Base-by-base conservation (phyloP, 345 rosid genomes). In the Arabidopsis arenosa region DNA sequence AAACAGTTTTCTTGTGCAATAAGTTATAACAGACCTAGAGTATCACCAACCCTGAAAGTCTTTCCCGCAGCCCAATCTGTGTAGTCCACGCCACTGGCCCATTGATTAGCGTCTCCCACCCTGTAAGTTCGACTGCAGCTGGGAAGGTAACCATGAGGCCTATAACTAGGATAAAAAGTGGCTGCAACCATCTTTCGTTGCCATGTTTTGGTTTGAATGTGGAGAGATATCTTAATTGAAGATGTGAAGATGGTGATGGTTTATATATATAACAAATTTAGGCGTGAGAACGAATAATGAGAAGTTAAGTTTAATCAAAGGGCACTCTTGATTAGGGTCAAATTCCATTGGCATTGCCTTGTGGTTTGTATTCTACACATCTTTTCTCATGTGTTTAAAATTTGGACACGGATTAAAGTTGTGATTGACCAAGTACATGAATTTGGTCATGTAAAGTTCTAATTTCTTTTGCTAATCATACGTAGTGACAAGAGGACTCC, bases 11-110 rank as follows among this genome's bases (percentile, higher is more conserved):
- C 47, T 51, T 68, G 68, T 33, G 2, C 8, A n/a, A 14, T 7
- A 73, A 30, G 63, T 14, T 73, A 66, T 45, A 43, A 32, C 18
- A 4, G 57, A 75, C 84, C 59, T 64, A 78, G 74, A 30, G 2
- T 47, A 45, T 81, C 82, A 48, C 84, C 84, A 70, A 70, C 80
- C 1, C 47, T 74, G 47, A 78, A 81, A 57, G 80, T 78, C 40
- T 81, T 78, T 53, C 77, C 77, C 5, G 1, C 14, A 14, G 44
- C 37, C 77, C 82, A 81, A 5, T 7, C 30, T 28, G 66, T 53
- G 63, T 81, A 81, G 47, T 81, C 63, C 3, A 56, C 73, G 53
- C 11, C 4, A 18, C 1, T 47, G 14, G 0, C 12, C 81, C 81
- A 80, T 18, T 45, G 23, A 2, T 1, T 0, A 36, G 61, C 0